These are phyloP conservation scores for Exsudoporus frostii DNA, from an alignment of 768 basidiomycete genomes.

Conservation along the genomic window DNA sequence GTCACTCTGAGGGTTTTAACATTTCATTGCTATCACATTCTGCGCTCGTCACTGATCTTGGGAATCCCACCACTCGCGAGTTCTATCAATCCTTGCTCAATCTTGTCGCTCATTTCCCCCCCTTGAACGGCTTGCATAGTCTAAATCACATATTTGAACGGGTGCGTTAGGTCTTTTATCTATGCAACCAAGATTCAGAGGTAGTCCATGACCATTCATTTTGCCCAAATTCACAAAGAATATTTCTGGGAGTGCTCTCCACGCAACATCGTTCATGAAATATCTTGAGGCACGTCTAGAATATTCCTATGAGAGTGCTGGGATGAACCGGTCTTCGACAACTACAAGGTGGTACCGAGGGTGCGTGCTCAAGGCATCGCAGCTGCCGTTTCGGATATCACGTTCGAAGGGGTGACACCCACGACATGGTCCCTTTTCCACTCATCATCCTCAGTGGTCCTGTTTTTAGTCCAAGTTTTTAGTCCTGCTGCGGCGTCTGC, in stretches of 20 bases:
- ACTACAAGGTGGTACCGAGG: neutral
- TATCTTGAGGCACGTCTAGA: neutral
- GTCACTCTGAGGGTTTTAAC: too few relatives aligned
- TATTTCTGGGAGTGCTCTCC: neutral
- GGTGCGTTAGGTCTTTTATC: neutral
- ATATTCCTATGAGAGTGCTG: neutral
- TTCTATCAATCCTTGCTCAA: neutral
- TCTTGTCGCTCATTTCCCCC: neutral
- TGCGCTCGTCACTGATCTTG: neutral
- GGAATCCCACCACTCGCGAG: neutral
- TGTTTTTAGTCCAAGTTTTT: too few relatives aligned
- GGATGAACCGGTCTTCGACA: too few relatives aligned
- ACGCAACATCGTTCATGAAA: neutral
- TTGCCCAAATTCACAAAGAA: neutral
- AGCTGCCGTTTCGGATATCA: neutral
- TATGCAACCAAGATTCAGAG: too few relatives aligned
- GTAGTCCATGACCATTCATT: neutral
- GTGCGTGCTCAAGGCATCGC: neutral
- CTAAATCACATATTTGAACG: neutral
- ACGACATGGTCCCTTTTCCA: too few relatives aligned
- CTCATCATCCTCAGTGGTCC: too few relatives aligned
- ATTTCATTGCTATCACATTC: too few relatives aligned
- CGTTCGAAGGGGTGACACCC: neutral
- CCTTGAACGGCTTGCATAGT: neutral
- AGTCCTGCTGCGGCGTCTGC: too few relatives aligned